Base-by-base conservation (phyloP, 148 eudicot species). In the Rhododendron ferrugineum region DNA sequence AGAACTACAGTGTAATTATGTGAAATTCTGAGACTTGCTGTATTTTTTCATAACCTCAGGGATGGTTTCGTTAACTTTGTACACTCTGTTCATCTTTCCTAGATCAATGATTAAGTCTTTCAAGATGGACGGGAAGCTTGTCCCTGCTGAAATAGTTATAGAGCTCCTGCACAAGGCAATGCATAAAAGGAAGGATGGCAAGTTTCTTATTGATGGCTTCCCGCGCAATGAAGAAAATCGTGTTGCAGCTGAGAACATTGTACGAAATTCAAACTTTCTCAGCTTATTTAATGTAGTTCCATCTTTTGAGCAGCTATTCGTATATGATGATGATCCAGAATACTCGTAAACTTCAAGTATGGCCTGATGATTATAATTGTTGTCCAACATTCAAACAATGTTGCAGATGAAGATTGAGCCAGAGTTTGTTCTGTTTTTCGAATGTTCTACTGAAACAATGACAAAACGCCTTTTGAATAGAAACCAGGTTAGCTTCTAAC, bases 181-280 rank as follows among this genome's bases (percentile, higher is more conserved):
- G 78, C 44, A 82, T 62, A 86, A 85, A 84, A 86, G 80, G 56
- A 62, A 44, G 42, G 87, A 78, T 30, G 79, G 83, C 42, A 90
- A 88, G 40, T 88, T 90, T 72, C 87, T 88, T n/a, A 90, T 90
- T 83, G 90, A 90, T 86, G 92, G 92, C 15, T 90, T 90, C 72
- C 89, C 92, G 11, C 89, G 90, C 40, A 90, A 88, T 83, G 86
- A 86, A 50, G 92, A 90, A 75, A 90, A 90, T 46, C 90, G 88
- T 47, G 83, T 85, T 15, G 90, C 87, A 20, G 81, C 82, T 77
- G 88, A 88, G 64, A 28, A 64, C n/a, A 82, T 90, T 52, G 90
- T 89, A 81, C n/a, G 91, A 23, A 20, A 46, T 70, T 37, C 8
- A 9, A 23, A 20, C n/a, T 22, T 68, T 23, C 22, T 68, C 3